phyloP scores from a whole-genome alignment of 176 grass and related monocot species.

The Secale cereale region DNA sequence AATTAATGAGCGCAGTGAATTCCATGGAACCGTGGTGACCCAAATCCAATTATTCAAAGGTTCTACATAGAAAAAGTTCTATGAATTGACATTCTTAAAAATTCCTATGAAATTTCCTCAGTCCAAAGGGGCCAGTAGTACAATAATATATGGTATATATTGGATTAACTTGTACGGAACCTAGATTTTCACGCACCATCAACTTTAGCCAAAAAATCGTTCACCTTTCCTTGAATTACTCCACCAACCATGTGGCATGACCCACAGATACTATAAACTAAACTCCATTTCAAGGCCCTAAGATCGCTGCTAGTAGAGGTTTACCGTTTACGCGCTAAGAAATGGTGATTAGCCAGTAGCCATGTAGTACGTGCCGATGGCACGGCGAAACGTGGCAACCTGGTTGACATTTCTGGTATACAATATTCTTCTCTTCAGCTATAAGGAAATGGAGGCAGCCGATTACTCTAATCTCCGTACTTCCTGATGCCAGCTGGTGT shows the following conservation, averaged over 20 bases:
- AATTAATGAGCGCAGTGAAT: too few species aligned
- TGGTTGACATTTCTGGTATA: background rate
- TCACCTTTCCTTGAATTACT: conserved; percentile 53
- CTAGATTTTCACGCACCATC: conserved; percentile 25
- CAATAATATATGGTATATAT: background rate
- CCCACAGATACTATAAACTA: conserved; percentile 11
- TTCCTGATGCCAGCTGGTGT: background rate
- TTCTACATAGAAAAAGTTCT: background rate
- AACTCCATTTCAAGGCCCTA: conserved; percentile 19
- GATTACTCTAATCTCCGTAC: conserved; percentile 22
- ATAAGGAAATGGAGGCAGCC: background rate
- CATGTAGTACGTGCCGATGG: conserved; percentile 33
- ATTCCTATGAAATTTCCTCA: background rate
- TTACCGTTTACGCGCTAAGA: conserved; percentile 22
- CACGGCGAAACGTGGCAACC: conserved; percentile 47
- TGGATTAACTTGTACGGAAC: conserved; percentile 8
- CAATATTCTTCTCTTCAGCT: background rate
- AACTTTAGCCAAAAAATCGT: conserved; percentile 18
- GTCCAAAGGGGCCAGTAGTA: background rate
- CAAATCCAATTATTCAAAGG: too few species aligned
- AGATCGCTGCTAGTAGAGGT: background rate
- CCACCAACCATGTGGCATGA: conserved; percentile 43
- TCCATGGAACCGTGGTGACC: too few species aligned
- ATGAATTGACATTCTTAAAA: background rate
- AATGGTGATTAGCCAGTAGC: conserved; percentile 30